A percentile compares a stretch with the other conserved stretches of the same genome.
Conservation (phyloP, 129 eudicot species). For the Glebionis coronaria region DNA sequence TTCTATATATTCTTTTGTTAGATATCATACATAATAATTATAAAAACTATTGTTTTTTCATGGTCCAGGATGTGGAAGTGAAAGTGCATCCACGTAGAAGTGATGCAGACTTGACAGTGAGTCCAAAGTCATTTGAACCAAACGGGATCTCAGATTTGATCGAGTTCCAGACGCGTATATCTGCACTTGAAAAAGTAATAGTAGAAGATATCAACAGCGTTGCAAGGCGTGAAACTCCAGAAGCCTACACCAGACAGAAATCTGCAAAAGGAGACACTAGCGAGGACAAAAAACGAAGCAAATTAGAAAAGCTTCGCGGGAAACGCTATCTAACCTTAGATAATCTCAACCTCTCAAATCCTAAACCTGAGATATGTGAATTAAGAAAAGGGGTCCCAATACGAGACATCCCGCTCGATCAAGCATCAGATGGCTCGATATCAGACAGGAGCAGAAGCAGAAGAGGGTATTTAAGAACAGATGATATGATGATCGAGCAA, state of each 20-base stretch:
- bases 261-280: conserved; percentile 30
- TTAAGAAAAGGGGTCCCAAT: conserved; percentile 43
- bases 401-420: conserved; percentile 89
- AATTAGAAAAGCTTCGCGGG: conserved; percentile 31
- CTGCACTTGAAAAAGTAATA: conserved; percentile 57
- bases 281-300: conserved; percentile 20
- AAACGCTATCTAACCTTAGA: conserved; percentile 33
- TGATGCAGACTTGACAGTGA: conserved; percentile 25
- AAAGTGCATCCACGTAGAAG: conserved; percentile 27
- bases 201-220: conserved; percentile 43
- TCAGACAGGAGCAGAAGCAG: conserved; percentile 54
- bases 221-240: conserved; percentile 30
- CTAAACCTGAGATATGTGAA: conserved; percentile 48
- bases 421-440: conserved; percentile 40
- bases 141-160: conserved; percentile 49
- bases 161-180: conserved; percentile 56
- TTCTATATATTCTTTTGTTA: neutral
- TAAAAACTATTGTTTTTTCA: neutral
- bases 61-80: conserved; percentile 43
- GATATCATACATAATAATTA: neutral
- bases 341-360: conserved; percentile 37
- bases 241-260: conserved; percentile 28
- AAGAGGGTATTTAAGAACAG: conserved; percentile 44
- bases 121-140: conserved; percentile 22
- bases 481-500: conserved; percentile 70